Percentiles rank a stretch among this genome's conserved stretches.
Conservation (phyloP, 257 asterid species). For the Cynanchum wilfordii region DNA sequence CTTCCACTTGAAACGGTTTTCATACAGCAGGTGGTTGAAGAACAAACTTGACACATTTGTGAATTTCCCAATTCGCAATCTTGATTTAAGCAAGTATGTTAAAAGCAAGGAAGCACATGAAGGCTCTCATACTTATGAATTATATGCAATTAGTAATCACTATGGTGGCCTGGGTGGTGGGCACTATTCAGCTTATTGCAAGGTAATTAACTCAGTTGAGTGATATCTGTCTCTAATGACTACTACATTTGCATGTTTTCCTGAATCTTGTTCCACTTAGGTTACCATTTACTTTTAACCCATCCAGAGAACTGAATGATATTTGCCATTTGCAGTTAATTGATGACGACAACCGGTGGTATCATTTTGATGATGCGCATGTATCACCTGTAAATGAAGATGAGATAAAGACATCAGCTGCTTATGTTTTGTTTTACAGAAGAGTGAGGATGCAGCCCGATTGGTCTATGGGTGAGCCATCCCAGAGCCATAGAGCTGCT, state of each 20-base stretch:
- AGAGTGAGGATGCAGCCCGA: constrained; percentile 44
- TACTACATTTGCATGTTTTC: background rate
- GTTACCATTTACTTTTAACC: background rate
- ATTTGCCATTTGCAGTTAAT: constrained; percentile 52
- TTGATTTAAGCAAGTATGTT: constrained; percentile 75
- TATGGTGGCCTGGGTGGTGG: constrained; percentile 98
- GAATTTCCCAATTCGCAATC: constrained; percentile 73
- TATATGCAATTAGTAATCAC: constrained; percentile 92
- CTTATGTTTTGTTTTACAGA: constrained; percentile 83
- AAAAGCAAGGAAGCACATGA: constrained; percentile 54
- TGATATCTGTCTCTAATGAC: background rate
- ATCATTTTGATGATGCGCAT: constrained; percentile 82
- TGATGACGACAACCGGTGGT: constrained; percentile 73
- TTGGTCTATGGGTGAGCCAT: constrained; percentile 44
- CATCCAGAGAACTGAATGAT: background rate
- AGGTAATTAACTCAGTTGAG: constrained; percentile 45
- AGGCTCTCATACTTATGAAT: constrained; percentile 66
- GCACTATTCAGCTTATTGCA: constrained; percentile 92
- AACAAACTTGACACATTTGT: constrained; percentile 90
- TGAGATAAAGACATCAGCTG: constrained; percentile 84
- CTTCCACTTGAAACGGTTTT: constrained; percentile 85
- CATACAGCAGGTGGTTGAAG: constrained; percentile 85
- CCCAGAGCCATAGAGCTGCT: constrained; percentile 26
- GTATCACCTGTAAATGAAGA: constrained; percentile 65
- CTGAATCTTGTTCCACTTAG: background rate